phyloP scores from a whole-genome alignment of 2,329 filamentous ascomycete genomes.

The Botrytis fabae region DNA sequence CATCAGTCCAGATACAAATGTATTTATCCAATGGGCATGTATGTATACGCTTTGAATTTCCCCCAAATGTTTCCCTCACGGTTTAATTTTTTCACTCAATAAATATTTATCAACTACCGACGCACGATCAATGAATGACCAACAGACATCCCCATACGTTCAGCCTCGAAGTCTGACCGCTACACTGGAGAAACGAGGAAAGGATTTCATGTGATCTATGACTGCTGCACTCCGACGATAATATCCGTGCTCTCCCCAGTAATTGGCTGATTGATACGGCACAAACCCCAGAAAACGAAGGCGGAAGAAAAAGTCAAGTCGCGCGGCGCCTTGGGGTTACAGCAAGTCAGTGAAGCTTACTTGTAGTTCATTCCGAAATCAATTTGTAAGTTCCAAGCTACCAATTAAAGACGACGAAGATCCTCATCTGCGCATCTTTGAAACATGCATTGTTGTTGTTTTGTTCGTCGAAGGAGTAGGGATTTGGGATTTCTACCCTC shows the following conservation, averaged over 20 bases:
- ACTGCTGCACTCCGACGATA: background rate
- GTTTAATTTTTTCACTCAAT: background rate
- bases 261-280: background rate
- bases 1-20: background rate
- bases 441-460: background rate
- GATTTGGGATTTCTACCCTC: background rate
- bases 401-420: background rate
- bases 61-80: background rate
- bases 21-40: background rate
- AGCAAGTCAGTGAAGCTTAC: background rate
- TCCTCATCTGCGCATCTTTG: background rate
- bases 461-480: background rate
- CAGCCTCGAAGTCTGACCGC: conserved; percentile 7
- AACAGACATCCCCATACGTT: background rate
- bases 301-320: background rate
- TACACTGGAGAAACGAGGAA: background rate
- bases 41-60: background rate
- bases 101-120: background rate
- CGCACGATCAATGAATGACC: background rate
- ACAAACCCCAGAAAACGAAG: background rate
- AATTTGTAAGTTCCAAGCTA: background rate
- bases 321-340: background rate
- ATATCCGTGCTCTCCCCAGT: background rate
- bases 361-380: background rate
- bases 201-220: background rate